Evolutionary conservation across 345 rosid genomes (phyloP).

Genomic region (Pistacia vera): DNA sequence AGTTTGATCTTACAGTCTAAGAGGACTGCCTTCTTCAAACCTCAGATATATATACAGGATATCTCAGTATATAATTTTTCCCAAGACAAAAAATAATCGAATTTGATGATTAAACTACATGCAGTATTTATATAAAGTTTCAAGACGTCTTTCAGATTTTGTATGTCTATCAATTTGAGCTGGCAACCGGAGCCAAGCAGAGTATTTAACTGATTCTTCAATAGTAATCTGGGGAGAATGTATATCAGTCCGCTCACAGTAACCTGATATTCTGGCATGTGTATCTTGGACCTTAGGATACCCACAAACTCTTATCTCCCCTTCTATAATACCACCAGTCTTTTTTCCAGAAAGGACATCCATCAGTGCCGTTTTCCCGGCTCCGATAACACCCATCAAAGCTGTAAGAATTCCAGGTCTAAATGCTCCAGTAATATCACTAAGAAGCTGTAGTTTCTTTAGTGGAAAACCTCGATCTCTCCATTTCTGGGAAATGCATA

Average conservation of each 20-base stretch:
- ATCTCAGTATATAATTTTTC: too few relatives aligned
- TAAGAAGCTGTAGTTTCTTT: conserved; percentile 41
- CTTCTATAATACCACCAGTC: conserved; percentile 41
- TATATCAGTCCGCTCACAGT: conserved; percentile 51
- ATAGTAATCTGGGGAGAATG: conserved; percentile 48
- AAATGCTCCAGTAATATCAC: conserved; percentile 43
- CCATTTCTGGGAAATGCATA: conserved; percentile 11
- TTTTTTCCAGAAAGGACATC: conserved; percentile 63
- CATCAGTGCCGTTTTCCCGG: conserved; percentile 55
- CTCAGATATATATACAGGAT: too few relatives aligned
- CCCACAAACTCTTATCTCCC: conserved; percentile 44
- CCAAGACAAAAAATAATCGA: too few relatives aligned
- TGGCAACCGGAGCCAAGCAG: conserved; percentile 47
- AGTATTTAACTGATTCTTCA: conserved; percentile 43
- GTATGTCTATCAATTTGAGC: conserved; percentile 27
- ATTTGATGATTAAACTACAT: too few relatives aligned
- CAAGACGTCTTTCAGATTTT: conserved; percentile 37
- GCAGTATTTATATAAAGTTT: too few relatives aligned
- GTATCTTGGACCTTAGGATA: conserved; percentile 47
- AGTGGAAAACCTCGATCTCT: conserved; percentile 33
- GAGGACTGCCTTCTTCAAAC: too few relatives aligned
- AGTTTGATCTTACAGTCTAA: too few relatives aligned
- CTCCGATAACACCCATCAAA: conserved; percentile 51
- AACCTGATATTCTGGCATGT: conserved; percentile 46
- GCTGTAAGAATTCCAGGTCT: conserved; percentile 52